Percentiles rank a stretch among this genome's conserved stretches.
These are phyloP conservation scores for Colletotrichum navitas DNA, from an alignment of 2,329 filamentous ascomycete species.

Conservation along the genomic window DNA sequence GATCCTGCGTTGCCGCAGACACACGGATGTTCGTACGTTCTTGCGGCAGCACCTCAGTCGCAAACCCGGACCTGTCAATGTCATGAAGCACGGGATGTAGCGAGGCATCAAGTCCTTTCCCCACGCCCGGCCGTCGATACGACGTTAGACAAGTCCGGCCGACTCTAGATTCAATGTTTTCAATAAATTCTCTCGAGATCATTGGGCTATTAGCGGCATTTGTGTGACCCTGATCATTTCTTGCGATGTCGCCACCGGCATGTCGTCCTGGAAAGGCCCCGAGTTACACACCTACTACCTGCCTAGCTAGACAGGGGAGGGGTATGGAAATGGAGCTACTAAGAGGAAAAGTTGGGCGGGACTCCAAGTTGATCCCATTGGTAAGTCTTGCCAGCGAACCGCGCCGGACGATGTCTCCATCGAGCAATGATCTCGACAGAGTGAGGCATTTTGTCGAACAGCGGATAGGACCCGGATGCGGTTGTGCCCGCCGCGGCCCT, in stretches of 20 bases:
- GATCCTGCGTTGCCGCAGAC: conserved; percentile 33
- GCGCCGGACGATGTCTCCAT: conserved; percentile 1
- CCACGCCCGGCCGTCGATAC: conserved; percentile 23
- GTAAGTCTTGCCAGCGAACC: not conserved
- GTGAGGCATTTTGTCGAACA: conserved; percentile 14
- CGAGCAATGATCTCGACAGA: conserved; percentile 12
- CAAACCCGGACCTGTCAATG: conserved; percentile 23
- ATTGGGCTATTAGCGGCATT: conserved; percentile 12
- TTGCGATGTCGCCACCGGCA: conserved; percentile 2
- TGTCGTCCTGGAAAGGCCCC: not conserved
- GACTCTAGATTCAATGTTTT: not conserved
- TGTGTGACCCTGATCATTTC: conserved; percentile 35
- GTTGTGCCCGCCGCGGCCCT: not conserved
- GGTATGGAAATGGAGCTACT: not conserved
- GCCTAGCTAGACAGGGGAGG: not conserved
- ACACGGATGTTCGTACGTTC: conserved; percentile 31
- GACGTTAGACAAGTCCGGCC: not conserved
- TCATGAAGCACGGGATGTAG: conserved; percentile 22
- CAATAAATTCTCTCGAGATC: not conserved
- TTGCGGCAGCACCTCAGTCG: conserved; percentile 27
- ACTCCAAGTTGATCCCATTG: conserved; percentile 18
- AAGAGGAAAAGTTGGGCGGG: conserved; percentile 15
- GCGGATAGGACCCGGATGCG: not conserved
- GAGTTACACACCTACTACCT: not conserved
- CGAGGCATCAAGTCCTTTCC: not conserved